Evolutionary conservation across 2,329 filamentous ascomycete species (phyloP).

Genomic region (Xylariales sp.): DNA sequence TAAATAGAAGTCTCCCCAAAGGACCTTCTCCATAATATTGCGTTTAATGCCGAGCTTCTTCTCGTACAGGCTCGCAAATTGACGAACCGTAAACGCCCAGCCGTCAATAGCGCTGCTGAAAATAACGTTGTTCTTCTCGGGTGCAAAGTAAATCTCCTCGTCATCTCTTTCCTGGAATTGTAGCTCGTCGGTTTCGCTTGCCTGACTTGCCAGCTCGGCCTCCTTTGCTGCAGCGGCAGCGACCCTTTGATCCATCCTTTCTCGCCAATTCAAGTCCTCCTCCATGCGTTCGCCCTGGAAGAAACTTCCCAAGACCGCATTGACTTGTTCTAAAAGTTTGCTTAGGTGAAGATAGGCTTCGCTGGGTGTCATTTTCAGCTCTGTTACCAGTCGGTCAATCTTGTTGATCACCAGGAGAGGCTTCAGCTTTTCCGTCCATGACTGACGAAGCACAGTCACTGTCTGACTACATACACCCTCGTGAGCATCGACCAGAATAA

Average conservation of each 20-base stretch:
- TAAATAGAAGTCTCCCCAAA: conserved; percentile 96
- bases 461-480: conserved; percentile 98
- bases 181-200: conserved; percentile 52
- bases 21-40: conserved; percentile 79
- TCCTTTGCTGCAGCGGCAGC: conserved; percentile 65
- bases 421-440: conserved; percentile 93
- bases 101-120: conserved; percentile 97
- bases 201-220: conserved; percentile 40
- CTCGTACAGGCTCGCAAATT: conserved; percentile 91
- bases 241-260: conserved; percentile 82
- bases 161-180: conserved; percentile 89
- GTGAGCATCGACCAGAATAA: conserved; percentile 92
- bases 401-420: conserved; percentile 96
- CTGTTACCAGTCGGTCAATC: conserved; percentile 90
- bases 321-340: conserved; percentile 90
- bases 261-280: conserved; percentile 92
- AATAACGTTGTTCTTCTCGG: conserved; percentile 98
- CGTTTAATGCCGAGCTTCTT: conserved; percentile 96
- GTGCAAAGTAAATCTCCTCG: conserved; percentile 95
- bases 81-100: conserved; percentile 96
- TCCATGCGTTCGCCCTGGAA: conserved; percentile 99
- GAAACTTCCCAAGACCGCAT: conserved; percentile 94
- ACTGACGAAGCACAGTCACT: conserved; percentile 89
- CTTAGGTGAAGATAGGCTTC: conserved; percentile 88
- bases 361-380: conserved; percentile 85